phyloP scores from a whole-genome alignment of 2,329 filamentous ascomycete genomes.

The Nothophoma quercina region DNA sequence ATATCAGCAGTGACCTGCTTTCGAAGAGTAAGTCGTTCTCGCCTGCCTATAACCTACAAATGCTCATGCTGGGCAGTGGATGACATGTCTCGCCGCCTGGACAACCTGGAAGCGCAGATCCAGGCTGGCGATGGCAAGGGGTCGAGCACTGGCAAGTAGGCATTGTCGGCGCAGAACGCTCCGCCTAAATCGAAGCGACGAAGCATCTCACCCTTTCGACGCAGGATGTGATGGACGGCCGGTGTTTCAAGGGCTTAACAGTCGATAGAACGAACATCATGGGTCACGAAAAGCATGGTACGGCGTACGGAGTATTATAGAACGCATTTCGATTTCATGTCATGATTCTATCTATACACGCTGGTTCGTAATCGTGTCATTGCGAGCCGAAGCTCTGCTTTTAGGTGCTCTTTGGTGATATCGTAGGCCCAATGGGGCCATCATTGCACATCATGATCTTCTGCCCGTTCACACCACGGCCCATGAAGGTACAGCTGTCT shows the following conservation, averaged over 20 bases:
- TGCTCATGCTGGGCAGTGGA: constrained; percentile 69
- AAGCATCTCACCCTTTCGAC: not conserved
- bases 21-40: constrained; percentile 73
- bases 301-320: constrained; percentile 9
- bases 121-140: constrained; percentile 60
- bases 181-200: not conserved
- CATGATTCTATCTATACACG: constrained; percentile 12
- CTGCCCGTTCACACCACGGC: not conserved
- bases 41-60: no score
- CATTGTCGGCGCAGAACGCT: not conserved
- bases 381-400: constrained; percentile 2
- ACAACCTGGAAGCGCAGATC: constrained; percentile 80
- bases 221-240: not conserved
- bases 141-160: constrained; percentile 22
- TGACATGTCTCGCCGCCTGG: constrained; percentile 86
- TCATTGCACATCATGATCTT: constrained; percentile 2
- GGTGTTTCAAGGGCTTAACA: not conserved
- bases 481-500: not conserved
- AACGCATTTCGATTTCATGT: constrained; percentile 8
- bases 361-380: constrained; percentile 8
- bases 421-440: no score
- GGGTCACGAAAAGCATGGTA: constrained; percentile 3
- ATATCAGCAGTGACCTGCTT: constrained; percentile 85
- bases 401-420: no score
- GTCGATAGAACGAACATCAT: not conserved